These are phyloP conservation scores for Pseudogymnoascus verrucosus DNA, from an alignment of 2,329 filamentous ascomycete species.

Conservation along the genomic window DNA sequence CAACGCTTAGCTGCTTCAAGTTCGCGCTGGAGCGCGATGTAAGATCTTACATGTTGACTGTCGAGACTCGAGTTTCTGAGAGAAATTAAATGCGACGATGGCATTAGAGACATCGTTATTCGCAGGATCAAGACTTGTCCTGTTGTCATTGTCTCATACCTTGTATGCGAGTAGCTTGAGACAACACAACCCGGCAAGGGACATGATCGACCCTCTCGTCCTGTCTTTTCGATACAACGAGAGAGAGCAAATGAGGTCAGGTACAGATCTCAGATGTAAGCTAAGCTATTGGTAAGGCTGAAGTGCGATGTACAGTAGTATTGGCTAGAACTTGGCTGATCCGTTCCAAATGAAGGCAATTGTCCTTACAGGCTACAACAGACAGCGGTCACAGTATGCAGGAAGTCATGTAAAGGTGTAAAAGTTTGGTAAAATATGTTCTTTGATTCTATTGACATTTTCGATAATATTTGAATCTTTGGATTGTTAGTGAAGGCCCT, in stretches of 20 bases:
- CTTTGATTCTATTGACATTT: neutral
- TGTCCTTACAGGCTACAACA: neutral
- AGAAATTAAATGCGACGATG: neutral
- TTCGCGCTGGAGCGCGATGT: neutral
- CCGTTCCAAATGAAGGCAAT: neutral
- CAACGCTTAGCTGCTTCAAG: slow-evolving; percentile 5
- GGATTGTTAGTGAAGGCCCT: neutral
- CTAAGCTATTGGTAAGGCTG: neutral
- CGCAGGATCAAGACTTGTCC: neutral
- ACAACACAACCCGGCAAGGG: neutral
- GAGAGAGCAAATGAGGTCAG: neutral
- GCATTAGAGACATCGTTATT: neutral
- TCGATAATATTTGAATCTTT: neutral
- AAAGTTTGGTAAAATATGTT: neutral
- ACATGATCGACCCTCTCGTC: neutral
- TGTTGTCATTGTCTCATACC: neutral
- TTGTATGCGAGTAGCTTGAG: neutral
- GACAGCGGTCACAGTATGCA: neutral
- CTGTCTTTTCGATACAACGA: neutral
- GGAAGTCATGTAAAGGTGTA: neutral
- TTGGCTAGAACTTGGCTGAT: neutral
- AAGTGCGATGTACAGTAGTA: neutral
- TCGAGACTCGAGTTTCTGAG: slow-evolving; percentile 4
- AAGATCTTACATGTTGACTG: neutral
- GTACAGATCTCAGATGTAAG: neutral